Conservation (phyloP, 179 eudicot species). For the Sideroxylon spinosum region DNA sequence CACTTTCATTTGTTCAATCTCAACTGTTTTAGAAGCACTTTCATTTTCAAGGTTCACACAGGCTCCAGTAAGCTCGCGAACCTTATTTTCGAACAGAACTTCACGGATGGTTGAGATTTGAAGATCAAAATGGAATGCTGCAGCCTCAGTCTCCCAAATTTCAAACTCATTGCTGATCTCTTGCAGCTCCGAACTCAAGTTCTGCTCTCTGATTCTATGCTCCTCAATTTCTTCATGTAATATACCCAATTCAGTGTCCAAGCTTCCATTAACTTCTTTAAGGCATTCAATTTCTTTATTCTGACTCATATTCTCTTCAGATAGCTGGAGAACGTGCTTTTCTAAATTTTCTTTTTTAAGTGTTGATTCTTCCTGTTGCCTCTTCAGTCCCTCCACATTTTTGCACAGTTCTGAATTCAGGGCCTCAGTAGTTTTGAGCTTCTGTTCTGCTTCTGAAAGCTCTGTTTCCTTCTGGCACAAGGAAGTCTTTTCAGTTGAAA, state of each 20-base stretch:
- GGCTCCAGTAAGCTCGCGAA: conserved; percentile 59
- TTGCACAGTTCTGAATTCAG: conserved; percentile 42
- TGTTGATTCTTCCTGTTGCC: conserved; percentile 19
- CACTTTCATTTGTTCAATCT: conserved; percentile 60
- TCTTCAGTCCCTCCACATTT: conserved; percentile 43
- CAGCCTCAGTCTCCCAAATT: conserved; percentile 90
- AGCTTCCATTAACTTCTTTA: conserved; percentile 42
- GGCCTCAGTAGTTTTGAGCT: conserved; percentile 37
- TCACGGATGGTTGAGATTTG: conserved; percentile 76
- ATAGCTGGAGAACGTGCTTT: conserved; percentile 37
- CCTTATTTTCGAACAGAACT: conserved; percentile 62
- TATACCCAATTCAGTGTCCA: conserved; percentile 52
- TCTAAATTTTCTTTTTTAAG: conserved; percentile 34
- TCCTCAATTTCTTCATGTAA: conserved; percentile 65
- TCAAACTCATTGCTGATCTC: conserved; percentile 73
- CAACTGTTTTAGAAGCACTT: conserved; percentile 44
- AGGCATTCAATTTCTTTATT: conserved; percentile 50
- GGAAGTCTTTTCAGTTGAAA: conserved; percentile 32
- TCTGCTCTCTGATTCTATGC: conserved; percentile 53
- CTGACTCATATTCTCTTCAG: conserved; percentile 34
- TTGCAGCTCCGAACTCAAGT: conserved; percentile 60
- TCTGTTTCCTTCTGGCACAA: conserved; percentile 40
- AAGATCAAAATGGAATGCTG: conserved; percentile 84
- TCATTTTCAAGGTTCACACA: conserved; percentile 67
- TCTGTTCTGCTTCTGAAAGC: conserved; percentile 38